A percentile compares a stretch with the other conserved stretches of the same genome.
Evolutionary conservation across 2,329 filamentous ascomycete genomes (phyloP).

Genomic region (Fusarium siculi): DNA sequence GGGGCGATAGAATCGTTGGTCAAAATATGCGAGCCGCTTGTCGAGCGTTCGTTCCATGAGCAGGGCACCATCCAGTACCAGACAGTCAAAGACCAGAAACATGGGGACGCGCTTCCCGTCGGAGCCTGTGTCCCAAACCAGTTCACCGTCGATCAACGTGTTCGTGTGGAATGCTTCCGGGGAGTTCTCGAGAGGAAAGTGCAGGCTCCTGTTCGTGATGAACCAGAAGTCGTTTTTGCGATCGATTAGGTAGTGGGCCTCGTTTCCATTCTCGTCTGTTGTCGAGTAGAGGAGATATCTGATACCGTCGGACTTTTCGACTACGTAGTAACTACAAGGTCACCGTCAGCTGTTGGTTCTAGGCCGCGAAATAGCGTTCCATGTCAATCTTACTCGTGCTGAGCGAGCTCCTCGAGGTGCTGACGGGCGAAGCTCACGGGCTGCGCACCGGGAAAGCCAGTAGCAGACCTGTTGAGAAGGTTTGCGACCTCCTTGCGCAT

Average conservation of each 20-base stretch:
- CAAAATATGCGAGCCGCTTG: constrained; percentile 89
- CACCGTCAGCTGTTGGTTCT: constrained; percentile 3
- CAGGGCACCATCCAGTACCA: constrained; percentile 80
- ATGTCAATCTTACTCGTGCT: constrained; percentile 70
- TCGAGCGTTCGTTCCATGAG: constrained; percentile 84
- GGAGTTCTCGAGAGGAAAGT: constrained; percentile 80
- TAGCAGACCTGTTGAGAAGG: constrained; percentile 76
- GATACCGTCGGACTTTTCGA: constrained; percentile 97
- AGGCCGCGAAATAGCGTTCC: neutral
- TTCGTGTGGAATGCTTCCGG: constrained; percentile 76
- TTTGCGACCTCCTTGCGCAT: constrained; percentile 79
- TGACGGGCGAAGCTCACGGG: constrained; percentile 89
- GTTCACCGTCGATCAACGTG: constrained; percentile 91
- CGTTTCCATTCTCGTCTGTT: constrained; percentile 66
- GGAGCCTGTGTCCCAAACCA: constrained; percentile 83
- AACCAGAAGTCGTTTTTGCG: constrained; percentile 98
- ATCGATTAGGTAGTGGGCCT: constrained; percentile 93
- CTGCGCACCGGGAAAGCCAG: constrained; percentile 87
- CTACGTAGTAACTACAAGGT: constrained; percentile 82
- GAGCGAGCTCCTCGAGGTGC: constrained; percentile 84
- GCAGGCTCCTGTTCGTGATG: constrained; percentile 74
- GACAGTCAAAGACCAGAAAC: constrained; percentile 93
- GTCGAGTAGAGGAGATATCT: constrained; percentile 95
- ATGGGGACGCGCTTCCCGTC: constrained; percentile 76
- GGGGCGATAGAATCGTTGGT: constrained; percentile 78